These are phyloP conservation scores for Fusarium secorum DNA, from an alignment of 2,329 filamentous ascomycete species.

Conservation along the genomic window DNA sequence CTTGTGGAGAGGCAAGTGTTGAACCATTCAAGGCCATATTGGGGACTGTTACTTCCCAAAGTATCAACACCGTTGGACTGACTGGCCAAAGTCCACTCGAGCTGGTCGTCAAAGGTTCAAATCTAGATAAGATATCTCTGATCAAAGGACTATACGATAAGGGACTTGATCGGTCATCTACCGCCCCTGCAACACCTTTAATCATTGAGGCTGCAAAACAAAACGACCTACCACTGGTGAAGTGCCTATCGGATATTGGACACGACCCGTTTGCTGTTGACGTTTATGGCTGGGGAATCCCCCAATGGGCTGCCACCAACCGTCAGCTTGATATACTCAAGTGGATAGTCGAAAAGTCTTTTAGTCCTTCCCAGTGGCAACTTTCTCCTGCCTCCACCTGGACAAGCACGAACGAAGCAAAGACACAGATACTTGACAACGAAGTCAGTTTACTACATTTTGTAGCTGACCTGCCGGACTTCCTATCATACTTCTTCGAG, in stretches of 20 bases:
- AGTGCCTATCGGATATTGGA: neutral
- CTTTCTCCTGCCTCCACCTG: fast-evolving
- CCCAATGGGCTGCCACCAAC: neutral
- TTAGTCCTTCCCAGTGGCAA: neutral
- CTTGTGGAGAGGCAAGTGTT: neutral
- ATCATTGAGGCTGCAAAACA: neutral
- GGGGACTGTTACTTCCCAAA: no score
- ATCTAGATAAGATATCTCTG: neutral
- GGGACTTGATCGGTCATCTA: no score
- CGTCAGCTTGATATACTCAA: neutral
- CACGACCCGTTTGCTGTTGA: neutral
- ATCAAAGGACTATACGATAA: neutral
- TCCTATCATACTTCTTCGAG: neutral
- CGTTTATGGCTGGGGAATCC: neutral
- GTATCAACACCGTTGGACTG: fast-evolving
- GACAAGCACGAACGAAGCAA: neutral
- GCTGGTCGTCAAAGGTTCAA: neutral
- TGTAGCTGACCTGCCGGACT: neutral
- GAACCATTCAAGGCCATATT: neutral
- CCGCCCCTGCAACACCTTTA: fast-evolving
- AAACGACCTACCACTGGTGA: neutral
- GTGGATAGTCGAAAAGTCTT: neutral
- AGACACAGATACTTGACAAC: neutral
- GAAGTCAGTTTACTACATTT: neutral
- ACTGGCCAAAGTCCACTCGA: neutral